These are phyloP conservation scores for Candida sanyiensis DNA, from an alignment of 805 yeast species.

Conservation along the genomic window DNA sequence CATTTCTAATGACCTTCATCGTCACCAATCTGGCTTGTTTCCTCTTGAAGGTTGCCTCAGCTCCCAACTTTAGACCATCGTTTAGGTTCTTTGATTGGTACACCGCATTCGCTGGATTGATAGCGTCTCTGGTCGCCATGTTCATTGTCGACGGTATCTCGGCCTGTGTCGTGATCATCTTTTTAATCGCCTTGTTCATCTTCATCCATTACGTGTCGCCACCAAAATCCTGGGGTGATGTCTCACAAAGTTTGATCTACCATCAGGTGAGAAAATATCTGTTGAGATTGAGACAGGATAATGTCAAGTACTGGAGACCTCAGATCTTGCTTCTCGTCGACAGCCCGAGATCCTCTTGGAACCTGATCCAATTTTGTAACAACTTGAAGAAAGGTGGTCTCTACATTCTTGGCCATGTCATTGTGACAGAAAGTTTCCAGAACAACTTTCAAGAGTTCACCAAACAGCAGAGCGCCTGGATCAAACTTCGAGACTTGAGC, in stretches of 20 bases:
- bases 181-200: conserved; percentile 60
- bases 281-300: conserved; percentile 77
- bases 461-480: conserved; percentile 77
- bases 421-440: conserved; percentile 59
- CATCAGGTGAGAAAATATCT: conserved; percentile 94
- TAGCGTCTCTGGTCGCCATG: conserved; percentile 76
- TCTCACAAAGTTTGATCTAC: conserved; percentile 88
- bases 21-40: conserved; percentile 94
- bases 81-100: conserved; percentile 78
- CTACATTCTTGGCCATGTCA: conserved; percentile 88
- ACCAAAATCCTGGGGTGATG: conserved; percentile 98
- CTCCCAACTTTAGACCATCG: conserved; percentile 98
- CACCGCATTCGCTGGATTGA: conserved; percentile 76
- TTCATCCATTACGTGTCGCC: conserved; percentile 87
- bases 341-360: conserved; percentile 90
- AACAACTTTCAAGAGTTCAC: conserved; percentile 61
- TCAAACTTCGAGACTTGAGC: conserved; percentile 68
- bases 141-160: conserved; percentile 89
- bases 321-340: conserved; percentile 85
- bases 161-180: conserved; percentile 68
- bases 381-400: conserved; percentile 93
- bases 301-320: conserved; percentile 98
- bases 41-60: conserved; percentile 77
- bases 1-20: conserved; percentile 91
- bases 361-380: conserved; percentile 85